These are phyloP conservation scores for Aspergillus sclerotioniger DNA, from an alignment of 495 filamentous ascomycete genomes.

Conservation along the genomic window DNA sequence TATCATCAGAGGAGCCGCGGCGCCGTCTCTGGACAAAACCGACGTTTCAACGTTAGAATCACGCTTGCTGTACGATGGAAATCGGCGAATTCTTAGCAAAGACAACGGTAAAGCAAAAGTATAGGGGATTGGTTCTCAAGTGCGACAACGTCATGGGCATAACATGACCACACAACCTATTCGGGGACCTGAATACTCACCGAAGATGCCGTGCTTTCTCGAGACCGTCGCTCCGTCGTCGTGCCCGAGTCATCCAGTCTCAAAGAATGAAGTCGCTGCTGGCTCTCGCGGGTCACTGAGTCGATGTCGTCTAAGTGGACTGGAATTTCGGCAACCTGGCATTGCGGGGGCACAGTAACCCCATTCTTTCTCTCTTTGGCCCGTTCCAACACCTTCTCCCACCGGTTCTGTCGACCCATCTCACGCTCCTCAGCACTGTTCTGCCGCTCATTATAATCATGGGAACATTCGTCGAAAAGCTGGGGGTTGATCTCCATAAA, in stretches of 20 bases:
- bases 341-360: constrained; percentile 32
- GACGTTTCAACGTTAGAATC: constrained; percentile 53
- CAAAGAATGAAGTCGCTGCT: constrained; percentile 77
- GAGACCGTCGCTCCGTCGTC: constrained; percentile 43
- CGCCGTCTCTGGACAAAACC: constrained; percentile 51
- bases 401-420: constrained; percentile 72
- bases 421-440: constrained; percentile 80
- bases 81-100: constrained; percentile 43
- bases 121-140: constrained; percentile 9
- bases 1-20: constrained; percentile 42
- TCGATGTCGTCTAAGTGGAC: constrained; percentile 70
- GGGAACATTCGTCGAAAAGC: constrained; percentile 97
- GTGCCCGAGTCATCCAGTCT: constrained; percentile 66
- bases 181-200: constrained; percentile 38
- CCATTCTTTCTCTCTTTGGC: constrained; percentile 66
- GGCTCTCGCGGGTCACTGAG: constrained; percentile 73
- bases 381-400: constrained; percentile 80
- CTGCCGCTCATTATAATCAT: constrained; percentile 96
- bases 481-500: constrained; percentile 99
- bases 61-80: constrained; percentile 43
- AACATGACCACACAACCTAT: constrained; percentile 22
- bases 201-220: constrained; percentile 25
- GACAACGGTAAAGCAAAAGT: constrained; percentile 28
- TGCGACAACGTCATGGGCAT: constrained; percentile 14
- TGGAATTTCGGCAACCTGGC: constrained; percentile 46